phyloP scores from a whole-genome alignment of 2,329 filamentous ascomycete genomes.

The Aspergillus cejpii region DNA sequence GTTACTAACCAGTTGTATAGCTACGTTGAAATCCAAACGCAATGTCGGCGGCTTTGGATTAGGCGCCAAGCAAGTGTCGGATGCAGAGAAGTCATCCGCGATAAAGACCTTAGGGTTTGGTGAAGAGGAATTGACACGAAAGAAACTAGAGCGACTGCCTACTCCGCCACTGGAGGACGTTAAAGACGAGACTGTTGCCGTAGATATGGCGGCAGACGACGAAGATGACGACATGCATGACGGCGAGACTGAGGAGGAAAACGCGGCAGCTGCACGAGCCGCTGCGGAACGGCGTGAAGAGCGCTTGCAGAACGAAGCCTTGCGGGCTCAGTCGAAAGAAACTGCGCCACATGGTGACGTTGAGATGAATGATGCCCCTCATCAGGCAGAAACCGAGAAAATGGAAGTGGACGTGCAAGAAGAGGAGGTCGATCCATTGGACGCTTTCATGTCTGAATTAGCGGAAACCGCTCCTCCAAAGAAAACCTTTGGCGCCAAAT shows the following conservation, averaged over 20 bases:
- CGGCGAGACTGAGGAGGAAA: conserved; percentile 77
- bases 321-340: conserved; percentile 29
- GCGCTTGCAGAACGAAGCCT: conserved; percentile 46
- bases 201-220: conserved; percentile 51
- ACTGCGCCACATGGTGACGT: conserved; percentile 45
- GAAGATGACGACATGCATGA: conserved; percentile 72
- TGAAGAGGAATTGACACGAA: conserved; percentile 77
- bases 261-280: conserved; percentile 74
- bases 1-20: conserved; percentile 21
- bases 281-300: conserved; percentile 80
- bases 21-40: conserved; percentile 58
- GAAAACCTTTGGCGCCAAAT: conserved; percentile 31
- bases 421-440: conserved; percentile 77
- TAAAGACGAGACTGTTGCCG: conserved; percentile 52
- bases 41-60: conserved; percentile 84
- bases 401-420: conserved; percentile 34
- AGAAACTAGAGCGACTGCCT: conserved; percentile 86
- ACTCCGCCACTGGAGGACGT: conserved; percentile 61
- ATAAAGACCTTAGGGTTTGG: conserved; percentile 77
- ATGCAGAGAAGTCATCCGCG: conserved; percentile 58
- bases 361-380: conserved; percentile 39
- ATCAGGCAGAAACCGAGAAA: conserved; percentile 31
- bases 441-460: conserved; percentile 88
- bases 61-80: conserved; percentile 57
- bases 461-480: conserved; percentile 46